These are phyloP conservation scores for Vanilla planifolia DNA, from an alignment of 106 monocot species.

Conservation along the genomic window DNA sequence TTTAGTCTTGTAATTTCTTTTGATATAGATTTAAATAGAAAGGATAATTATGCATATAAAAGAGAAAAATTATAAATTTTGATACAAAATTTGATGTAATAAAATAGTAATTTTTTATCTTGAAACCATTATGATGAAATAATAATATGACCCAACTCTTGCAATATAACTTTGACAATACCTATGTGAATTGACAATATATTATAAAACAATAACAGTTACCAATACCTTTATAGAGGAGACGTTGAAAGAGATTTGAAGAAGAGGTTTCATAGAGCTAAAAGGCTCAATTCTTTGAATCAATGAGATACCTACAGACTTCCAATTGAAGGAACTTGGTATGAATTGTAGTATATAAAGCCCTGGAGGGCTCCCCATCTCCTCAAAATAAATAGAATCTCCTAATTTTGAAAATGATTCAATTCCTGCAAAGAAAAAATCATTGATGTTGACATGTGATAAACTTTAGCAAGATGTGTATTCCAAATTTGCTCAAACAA, in stretches of 20 bases:
- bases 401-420: constrained; percentile 87
- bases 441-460: not conserved
- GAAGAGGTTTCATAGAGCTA: constrained; percentile 33
- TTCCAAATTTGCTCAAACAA: no score
- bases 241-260: constrained; percentile 40
- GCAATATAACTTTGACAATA: no score
- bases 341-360: constrained; percentile 73
- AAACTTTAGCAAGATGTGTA: no score
- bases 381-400: constrained; percentile 88
- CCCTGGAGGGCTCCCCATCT: constrained; percentile 31
- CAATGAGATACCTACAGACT: constrained; percentile 37
- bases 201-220: not conserved
- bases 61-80: not conserved
- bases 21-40: not conserved
- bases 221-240: constrained; percentile 38
- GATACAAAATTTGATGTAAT: not conserved
- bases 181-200: no score
- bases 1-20: no score
- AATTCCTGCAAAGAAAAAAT: constrained; percentile 36
- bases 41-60: not conserved
- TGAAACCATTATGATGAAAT: no score
- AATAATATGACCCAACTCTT: no score
- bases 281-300: constrained; percentile 36
- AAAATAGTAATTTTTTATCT: no score
- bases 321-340: constrained; percentile 70